phyloP scores from a whole-genome alignment of 768 basidiomycete species.

The Termitomyces sp. region DNA sequence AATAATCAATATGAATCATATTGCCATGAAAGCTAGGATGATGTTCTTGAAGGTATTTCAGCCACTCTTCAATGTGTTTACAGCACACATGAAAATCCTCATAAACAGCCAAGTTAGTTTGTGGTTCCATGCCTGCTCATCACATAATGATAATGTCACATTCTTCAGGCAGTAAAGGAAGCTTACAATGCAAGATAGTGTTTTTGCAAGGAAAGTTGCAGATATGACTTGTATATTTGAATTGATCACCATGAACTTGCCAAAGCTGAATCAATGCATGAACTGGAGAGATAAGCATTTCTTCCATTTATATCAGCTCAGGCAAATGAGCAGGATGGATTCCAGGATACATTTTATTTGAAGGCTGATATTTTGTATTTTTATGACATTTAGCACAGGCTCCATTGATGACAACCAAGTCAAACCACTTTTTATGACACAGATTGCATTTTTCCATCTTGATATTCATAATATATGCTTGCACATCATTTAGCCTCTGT shows the following conservation, averaged over 20 bases:
- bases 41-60: neutral
- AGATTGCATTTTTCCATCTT: neutral
- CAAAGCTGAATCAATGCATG: neutral
- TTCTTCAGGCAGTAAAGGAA: neutral
- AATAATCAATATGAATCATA: neutral
- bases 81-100: neutral
- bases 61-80: neutral
- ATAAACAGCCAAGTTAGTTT: neutral
- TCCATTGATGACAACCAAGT: neutral
- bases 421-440: constrained; percentile 5
- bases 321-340: neutral
- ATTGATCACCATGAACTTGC: neutral
- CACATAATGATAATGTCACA: neutral
- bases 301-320: neutral
- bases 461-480: neutral
- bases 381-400: constrained; percentile 1
- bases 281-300: neutral
- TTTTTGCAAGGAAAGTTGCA: constrained; percentile 3
- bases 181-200: neutral
- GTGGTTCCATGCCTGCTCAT: neutral
- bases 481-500: neutral
- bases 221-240: neutral
- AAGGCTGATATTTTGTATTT: neutral
- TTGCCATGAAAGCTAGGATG: neutral
- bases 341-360: constrained; percentile 8